A percentile compares a stretch with the other conserved stretches of the same genome.
These are phyloP conservation scores for Debaryomyces coudertii DNA, from an alignment of 1,139 yeast genomes.

Conservation along the genomic window DNA sequence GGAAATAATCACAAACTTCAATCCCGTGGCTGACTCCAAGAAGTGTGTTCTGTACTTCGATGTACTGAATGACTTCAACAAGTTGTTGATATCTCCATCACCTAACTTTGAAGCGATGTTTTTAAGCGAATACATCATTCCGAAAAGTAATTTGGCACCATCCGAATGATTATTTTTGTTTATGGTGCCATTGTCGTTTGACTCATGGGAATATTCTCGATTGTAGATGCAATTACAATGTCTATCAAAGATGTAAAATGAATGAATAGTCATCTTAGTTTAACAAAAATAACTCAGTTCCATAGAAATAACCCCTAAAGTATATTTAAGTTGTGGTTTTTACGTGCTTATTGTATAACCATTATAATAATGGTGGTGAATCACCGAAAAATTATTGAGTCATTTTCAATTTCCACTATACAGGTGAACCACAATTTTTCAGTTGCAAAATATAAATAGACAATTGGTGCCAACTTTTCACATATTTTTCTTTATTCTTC, in stretches of 20 bases:
- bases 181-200: slow-evolving; percentile 43
- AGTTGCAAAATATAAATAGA: slow-evolving; percentile 10
- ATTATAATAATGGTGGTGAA: slow-evolving; percentile 8
- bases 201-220: slow-evolving; percentile 55
- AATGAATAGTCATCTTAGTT: slow-evolving; percentile 51
- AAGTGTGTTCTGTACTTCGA: slow-evolving; percentile 78
- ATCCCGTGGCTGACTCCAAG: slow-evolving; percentile 76
- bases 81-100: slow-evolving; percentile 41
- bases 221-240: slow-evolving; percentile 82
- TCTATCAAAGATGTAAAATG: slow-evolving; percentile 87
- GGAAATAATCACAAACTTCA: slow-evolving; percentile 74
- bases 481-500: not conserved
- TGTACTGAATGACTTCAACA: slow-evolving; percentile 68
- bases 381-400: slow-evolving; percentile 7
- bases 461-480: not conserved
- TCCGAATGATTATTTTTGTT: slow-evolving; percentile 64
- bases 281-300: not conserved
- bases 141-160: slow-evolving; percentile 79
- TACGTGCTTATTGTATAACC: slow-evolving; percentile 8
- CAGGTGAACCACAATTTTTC: slow-evolving; percentile 9
- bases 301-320: slow-evolving; percentile 9
- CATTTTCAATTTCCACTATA: slow-evolving; percentile 6
- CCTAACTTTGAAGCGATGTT: slow-evolving; percentile 71
- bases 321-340: slow-evolving; percentile 8
- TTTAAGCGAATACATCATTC: slow-evolving; percentile 80